Evolutionary conservation across 2,329 filamentous ascomycete genomes (phyloP).

Genomic region (Colletotrichum zoysiae): DNA sequence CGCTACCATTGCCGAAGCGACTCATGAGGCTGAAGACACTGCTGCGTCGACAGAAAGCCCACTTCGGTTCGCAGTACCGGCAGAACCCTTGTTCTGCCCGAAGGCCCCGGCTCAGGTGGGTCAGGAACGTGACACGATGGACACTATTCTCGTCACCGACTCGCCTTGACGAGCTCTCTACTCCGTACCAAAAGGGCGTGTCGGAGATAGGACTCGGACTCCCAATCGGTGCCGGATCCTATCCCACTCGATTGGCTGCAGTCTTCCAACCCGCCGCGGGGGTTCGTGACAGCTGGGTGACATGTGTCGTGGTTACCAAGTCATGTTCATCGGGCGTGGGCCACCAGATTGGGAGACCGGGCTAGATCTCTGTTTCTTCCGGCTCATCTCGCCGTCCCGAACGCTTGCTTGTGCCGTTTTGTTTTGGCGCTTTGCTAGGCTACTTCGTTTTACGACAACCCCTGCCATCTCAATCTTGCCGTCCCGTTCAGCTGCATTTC

Average conservation of each 20-base stretch:
- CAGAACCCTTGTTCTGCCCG: background rate
- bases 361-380: background rate
- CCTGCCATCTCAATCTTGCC: background rate
- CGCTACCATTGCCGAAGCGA: background rate
- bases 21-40: background rate
- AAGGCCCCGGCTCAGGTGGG: background rate
- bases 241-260: background rate
- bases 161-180: too few species aligned
- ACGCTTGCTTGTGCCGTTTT: background rate
- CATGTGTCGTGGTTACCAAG: background rate
- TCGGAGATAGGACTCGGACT: background rate
- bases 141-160: background rate
- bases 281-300: background rate
- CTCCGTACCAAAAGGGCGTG: background rate
- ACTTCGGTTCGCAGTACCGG: background rate
- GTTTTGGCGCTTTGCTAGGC: background rate
- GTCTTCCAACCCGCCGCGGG: background rate
- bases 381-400: background rate
- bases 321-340: too few species aligned
- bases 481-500: too few species aligned
- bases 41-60: background rate
- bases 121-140: background rate
- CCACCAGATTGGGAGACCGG: background rate
- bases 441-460: too few species aligned
- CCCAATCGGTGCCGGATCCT: background rate